Evolutionary conservation across 768 basidiomycete genomes (phyloP).

Genomic region (Phaeotremella fagi): DNA sequence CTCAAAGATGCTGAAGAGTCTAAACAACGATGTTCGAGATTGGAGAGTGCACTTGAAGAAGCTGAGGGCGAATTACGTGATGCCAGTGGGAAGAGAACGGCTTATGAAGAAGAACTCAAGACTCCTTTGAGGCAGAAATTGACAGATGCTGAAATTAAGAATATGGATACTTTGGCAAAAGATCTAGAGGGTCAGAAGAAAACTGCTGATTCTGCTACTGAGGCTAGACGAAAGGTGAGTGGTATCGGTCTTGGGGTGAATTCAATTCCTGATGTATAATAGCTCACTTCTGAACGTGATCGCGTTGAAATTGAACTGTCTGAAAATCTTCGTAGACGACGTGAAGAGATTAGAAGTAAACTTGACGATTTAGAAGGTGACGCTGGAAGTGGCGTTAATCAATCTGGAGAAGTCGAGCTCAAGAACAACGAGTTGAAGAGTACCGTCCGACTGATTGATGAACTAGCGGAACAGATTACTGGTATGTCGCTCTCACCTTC

Average conservation of each 20-base stretch:
- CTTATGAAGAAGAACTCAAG: conserved; percentile 64
- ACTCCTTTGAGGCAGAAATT: conserved; percentile 72
- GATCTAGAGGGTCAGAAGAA: conserved; percentile 73
- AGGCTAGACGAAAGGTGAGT: conserved; percentile 66
- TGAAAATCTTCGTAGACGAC: conserved; percentile 73
- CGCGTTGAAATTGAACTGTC: conserved; percentile 86
- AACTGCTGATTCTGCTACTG: conserved; percentile 63
- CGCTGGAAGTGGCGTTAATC: conserved; percentile 63
- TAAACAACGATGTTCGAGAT: conserved; percentile 57
- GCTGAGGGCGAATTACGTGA: conserved; percentile 65
- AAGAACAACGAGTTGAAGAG: conserved; percentile 65
- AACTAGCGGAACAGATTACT: conserved; percentile 55
- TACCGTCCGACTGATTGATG: conserved; percentile 63
- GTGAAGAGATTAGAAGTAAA: conserved; percentile 70
- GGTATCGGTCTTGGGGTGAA: background rate
- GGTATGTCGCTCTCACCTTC: no score
- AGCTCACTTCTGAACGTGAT: conserved; percentile 74
- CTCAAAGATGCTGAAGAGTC: conserved; percentile 68
- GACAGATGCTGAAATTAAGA: conserved; percentile 63
- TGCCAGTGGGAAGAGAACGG: conserved; percentile 60
- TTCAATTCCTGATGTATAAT: background rate
- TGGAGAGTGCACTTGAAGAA: conserved; percentile 67
- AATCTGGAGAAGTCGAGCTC: conserved; percentile 50
- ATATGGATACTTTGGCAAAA: conserved; percentile 64
- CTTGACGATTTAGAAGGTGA: conserved; percentile 65